phyloP scores from a whole-genome alignment of 2,329 filamentous ascomycete genomes.

The Alternaria angustiovoidea region DNA sequence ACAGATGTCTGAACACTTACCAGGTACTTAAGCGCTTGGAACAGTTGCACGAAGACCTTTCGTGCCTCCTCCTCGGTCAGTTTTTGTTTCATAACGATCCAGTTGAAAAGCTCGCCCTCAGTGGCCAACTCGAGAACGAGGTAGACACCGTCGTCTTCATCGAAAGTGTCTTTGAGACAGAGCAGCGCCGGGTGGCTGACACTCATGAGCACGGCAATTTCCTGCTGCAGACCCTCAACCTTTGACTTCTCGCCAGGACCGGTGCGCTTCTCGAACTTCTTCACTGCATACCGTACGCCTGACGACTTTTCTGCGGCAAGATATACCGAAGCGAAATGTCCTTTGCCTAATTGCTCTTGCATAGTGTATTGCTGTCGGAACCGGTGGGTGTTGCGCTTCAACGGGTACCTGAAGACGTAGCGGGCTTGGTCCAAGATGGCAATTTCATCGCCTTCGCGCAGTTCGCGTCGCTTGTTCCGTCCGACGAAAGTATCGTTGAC shows the following conservation, averaged over 20 bases:
- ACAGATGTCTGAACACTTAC: slow-evolving; percentile 61
- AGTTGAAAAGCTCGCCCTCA: slow-evolving; percentile 95
- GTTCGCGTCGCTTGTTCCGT: slow-evolving; percentile 87
- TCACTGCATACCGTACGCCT: slow-evolving; percentile 87
- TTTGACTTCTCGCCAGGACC: slow-evolving; percentile 85
- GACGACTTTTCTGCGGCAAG: slow-evolving; percentile 85
- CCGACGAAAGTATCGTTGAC: slow-evolving; percentile 92
- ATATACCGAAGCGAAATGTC: slow-evolving; percentile 94
- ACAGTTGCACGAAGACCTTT: slow-evolving; percentile 88
- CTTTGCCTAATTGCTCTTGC: slow-evolving; percentile 86
- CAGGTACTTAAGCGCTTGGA: slow-evolving; percentile 93
- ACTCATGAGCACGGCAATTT: slow-evolving; percentile 96
- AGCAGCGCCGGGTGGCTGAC: slow-evolving; percentile 93
- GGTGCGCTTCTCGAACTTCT: slow-evolving; percentile 87
- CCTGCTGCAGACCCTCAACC: slow-evolving; percentile 87
- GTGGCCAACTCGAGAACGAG: slow-evolving; percentile 88
- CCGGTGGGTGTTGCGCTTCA: slow-evolving; percentile 64
- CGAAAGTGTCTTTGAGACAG: slow-evolving; percentile 93
- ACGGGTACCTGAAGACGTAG: slow-evolving; percentile 90
- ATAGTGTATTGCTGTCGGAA: slow-evolving; percentile 89
- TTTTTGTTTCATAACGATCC: slow-evolving; percentile 90
- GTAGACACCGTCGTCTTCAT: slow-evolving; percentile 89
- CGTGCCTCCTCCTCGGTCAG: slow-evolving; percentile 83
- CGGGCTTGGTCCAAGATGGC: slow-evolving; percentile 83
- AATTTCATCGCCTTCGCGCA: slow-evolving; percentile 90